phyloP scores from a whole-genome alignment of 164 flowering plant genomes.

The Piper longum region DNA sequence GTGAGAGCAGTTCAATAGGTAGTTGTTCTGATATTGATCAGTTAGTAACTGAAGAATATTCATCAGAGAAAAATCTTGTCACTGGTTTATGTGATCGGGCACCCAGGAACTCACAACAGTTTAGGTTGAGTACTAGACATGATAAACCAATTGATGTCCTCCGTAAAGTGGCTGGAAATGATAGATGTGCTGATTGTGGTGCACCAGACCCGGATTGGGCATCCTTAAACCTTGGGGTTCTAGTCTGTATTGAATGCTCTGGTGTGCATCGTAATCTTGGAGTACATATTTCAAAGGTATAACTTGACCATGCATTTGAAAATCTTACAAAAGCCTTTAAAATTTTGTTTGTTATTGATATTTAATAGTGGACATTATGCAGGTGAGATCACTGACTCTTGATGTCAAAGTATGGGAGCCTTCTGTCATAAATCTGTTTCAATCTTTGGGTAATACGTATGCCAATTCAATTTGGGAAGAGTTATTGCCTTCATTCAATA shows the following conservation, averaged over 20 bases:
- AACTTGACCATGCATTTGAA: not conserved
- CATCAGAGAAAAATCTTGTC: slow-evolving; percentile 33
- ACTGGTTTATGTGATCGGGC: slow-evolving; percentile 39
- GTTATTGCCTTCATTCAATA: slow-evolving; percentile 27
- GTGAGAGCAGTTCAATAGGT: slow-evolving; percentile 69
- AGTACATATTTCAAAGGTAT: slow-evolving; percentile 81
- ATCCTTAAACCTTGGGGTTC: slow-evolving; percentile 90
- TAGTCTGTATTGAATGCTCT: slow-evolving; percentile 96
- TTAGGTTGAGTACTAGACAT: slow-evolving; percentile 30
- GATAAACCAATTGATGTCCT: slow-evolving; percentile 77
- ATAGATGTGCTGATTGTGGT: slow-evolving; percentile 97
- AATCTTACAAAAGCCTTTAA: not conserved
- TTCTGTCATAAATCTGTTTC: slow-evolving; percentile 65
- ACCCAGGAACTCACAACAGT: slow-evolving; percentile 37
- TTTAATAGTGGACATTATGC: slow-evolving; percentile 3
- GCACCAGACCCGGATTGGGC: slow-evolving; percentile 98
- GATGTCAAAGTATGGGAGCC: slow-evolving; percentile 96
- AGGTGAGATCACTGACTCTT: slow-evolving; percentile 88
- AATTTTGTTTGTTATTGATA: not conserved
- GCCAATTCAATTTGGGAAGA: slow-evolving; percentile 89
- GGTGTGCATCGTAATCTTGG: slow-evolving; percentile 99
- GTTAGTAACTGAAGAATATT: slow-evolving; percentile 34
- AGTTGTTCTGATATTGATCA: slow-evolving; percentile 64
- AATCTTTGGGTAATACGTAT: slow-evolving; percentile 72
- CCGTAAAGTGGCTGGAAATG: slow-evolving; percentile 73